Evolutionary conservation across 2,329 filamentous ascomycete species (phyloP).

Genomic region (Calonectria multiphialidica): DNA sequence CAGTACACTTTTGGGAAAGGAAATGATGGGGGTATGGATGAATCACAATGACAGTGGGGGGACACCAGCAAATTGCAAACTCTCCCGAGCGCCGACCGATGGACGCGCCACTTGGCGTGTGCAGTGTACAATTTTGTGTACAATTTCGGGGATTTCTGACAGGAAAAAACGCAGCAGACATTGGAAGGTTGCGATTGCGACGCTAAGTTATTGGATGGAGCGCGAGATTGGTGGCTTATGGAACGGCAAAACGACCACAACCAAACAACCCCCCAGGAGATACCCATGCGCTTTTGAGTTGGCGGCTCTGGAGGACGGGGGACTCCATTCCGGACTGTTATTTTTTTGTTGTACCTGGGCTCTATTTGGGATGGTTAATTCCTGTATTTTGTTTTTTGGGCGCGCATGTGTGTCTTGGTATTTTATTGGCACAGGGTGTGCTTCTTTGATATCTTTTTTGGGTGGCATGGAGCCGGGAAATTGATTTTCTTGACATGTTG

Average conservation of each 20-base stretch:
- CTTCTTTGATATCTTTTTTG: constrained; percentile 33
- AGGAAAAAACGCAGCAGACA: constrained; percentile 25
- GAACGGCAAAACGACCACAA: constrained; percentile 33
- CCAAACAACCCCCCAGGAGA: constrained; percentile 44
- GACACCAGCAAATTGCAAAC: constrained; percentile 29
- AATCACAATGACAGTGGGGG: constrained; percentile 22
- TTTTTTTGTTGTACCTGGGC: constrained; percentile 32
- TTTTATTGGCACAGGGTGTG: constrained; percentile 33
- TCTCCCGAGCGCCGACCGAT: constrained; percentile 35
- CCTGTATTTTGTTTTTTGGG: constrained; percentile 22
- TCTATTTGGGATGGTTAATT: constrained; percentile 24
- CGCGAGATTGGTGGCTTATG: constrained; percentile 44
- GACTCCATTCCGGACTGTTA: constrained; percentile 42
- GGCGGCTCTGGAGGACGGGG: constrained; percentile 44
- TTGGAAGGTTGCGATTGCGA: constrained; percentile 36
- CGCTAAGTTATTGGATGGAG: constrained; percentile 39
- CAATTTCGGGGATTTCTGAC: constrained; percentile 30
- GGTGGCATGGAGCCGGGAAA: constrained; percentile 39
- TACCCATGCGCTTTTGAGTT: constrained; percentile 43
- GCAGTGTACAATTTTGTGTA: constrained; percentile 41
- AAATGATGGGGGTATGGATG: constrained; percentile 25
- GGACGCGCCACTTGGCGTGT: constrained; percentile 41
- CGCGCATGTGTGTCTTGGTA: constrained; percentile 31
- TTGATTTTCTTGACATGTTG: constrained; percentile 40
- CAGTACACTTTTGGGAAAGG: constrained; percentile 22